Evolutionary conservation across 148 eudicot genomes (phyloP).

Genomic region (Fallopia convolvulus): DNA sequence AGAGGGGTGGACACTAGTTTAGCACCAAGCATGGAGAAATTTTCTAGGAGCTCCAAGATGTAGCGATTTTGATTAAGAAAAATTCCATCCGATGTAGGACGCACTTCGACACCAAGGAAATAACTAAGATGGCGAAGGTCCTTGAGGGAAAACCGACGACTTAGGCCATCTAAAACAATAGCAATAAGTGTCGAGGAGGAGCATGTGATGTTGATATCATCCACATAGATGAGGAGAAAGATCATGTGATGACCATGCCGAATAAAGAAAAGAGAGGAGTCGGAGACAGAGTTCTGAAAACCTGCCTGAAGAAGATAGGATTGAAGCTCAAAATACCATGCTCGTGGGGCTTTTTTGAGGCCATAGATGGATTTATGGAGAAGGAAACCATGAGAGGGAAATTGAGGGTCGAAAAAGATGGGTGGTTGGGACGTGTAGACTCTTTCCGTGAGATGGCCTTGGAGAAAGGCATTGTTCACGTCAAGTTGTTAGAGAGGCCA

Average conservation of each 20-base stretch:
- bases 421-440: not conserved
- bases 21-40: not conserved
- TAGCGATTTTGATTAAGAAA: not conserved
- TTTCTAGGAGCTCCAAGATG: not conserved
- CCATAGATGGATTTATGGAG: not conserved
- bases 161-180: not conserved
- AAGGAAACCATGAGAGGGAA: not conserved
- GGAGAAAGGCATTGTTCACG: not conserved
- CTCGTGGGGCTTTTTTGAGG: not conserved
- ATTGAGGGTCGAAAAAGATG: not conserved
- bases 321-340: not conserved
- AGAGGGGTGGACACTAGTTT: too few species aligned
- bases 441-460: not conserved
- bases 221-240: not conserved
- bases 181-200: not conserved
- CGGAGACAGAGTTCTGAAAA: too few species aligned
- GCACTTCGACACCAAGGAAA: not conserved
- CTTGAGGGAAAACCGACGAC: not conserved
- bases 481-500: not conserved
- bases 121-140: not conserved
- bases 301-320: not conserved
- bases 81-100: not conserved
- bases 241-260: not conserved
- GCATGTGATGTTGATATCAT: not conserved
- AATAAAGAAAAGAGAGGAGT: not conserved